A percentile compares a stretch with the other conserved stretches of the same genome.
These are phyloP conservation scores for Candida peoriensis DNA, from an alignment of 805 yeast species.

Conservation along the genomic window DNA sequence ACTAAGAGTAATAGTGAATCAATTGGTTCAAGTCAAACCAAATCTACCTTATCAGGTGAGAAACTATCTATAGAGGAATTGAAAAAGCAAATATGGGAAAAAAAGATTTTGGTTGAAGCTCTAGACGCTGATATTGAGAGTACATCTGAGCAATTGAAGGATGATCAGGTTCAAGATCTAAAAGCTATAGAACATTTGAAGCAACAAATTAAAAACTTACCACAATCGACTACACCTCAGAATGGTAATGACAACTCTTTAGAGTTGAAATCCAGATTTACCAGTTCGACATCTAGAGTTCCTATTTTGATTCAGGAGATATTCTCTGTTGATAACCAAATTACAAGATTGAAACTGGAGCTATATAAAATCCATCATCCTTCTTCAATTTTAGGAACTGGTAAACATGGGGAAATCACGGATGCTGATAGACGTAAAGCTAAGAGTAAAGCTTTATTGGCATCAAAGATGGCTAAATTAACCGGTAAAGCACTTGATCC, in stretches of 20 bases:
- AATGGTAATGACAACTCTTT: slow-evolving; percentile 6
- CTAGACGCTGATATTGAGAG: slow-evolving; percentile 29
- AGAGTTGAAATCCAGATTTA: slow-evolving; percentile 32
- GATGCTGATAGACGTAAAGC: slow-evolving; percentile 78
- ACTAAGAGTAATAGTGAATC: background rate
- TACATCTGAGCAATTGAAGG: slow-evolving; percentile 36
- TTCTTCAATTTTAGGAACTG: slow-evolving; percentile 68
- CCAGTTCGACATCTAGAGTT: slow-evolving; percentile 33
- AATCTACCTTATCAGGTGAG: slow-evolving; percentile 1
- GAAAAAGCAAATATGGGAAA: slow-evolving; percentile 68
- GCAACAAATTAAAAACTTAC: slow-evolving; percentile 39
- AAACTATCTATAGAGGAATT: slow-evolving; percentile 42
- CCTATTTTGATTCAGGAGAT: slow-evolving; percentile 65
- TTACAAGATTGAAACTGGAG: slow-evolving; percentile 61
- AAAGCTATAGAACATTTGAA: slow-evolving; percentile 38
- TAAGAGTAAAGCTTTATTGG: slow-evolving; percentile 67
- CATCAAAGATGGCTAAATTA: slow-evolving; percentile 85
- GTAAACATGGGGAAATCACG: slow-evolving; percentile 81
- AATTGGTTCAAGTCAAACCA: background rate
- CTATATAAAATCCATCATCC: slow-evolving; percentile 64
- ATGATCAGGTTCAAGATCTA: slow-evolving; percentile 40
- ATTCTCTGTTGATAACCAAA: slow-evolving; percentile 55
- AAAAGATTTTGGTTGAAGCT: slow-evolving; percentile 58
- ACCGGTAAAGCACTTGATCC: slow-evolving; percentile 65
- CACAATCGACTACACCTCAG: slow-evolving; percentile 38